Evolutionary conservation across 202 grass and related monocot species (phyloP).

Genomic region (Hordeum pubiflorum): DNA sequence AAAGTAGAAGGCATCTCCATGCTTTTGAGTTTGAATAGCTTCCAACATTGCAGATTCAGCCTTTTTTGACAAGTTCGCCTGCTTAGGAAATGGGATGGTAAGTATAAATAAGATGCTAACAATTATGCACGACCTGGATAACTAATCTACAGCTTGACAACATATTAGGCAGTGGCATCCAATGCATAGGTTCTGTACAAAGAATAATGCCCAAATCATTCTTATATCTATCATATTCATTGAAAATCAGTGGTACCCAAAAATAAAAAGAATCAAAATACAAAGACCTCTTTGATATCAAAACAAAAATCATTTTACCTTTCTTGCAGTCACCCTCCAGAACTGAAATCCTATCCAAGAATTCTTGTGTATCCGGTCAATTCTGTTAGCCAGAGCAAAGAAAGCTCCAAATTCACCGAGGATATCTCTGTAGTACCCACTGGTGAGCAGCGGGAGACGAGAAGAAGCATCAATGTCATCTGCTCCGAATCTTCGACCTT

Average conservation of each 20-base stretch:
- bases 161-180: background rate
- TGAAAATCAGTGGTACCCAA: background rate
- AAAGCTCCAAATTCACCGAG: conserved; percentile 95
- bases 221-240: background rate
- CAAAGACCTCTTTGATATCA: background rate
- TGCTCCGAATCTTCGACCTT: conserved; percentile 82
- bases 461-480: conserved; percentile 99
- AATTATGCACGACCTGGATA: conserved; percentile 9
- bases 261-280: background rate
- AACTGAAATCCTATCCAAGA: conserved; percentile 99
- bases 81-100: conserved; percentile 14
- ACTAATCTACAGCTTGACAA: background rate
- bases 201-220: conserved; percentile 8
- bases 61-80: conserved; percentile 61
- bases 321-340: conserved; percentile 77
- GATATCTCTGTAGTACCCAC: conserved; percentile 80
- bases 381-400: conserved; percentile 82
- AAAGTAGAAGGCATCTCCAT: conserved; percentile 97
- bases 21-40: conserved; percentile 59
- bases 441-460: conserved; percentile 73
- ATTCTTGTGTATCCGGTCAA: conserved; percentile 92
- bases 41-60: conserved; percentile 72
- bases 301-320: conserved; percentile 43
- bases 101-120: conserved; percentile 9
- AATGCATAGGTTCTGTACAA: background rate